phyloP scores from a whole-genome alignment of 768 basidiomycete species.

The Termitomyces sp. region DNA sequence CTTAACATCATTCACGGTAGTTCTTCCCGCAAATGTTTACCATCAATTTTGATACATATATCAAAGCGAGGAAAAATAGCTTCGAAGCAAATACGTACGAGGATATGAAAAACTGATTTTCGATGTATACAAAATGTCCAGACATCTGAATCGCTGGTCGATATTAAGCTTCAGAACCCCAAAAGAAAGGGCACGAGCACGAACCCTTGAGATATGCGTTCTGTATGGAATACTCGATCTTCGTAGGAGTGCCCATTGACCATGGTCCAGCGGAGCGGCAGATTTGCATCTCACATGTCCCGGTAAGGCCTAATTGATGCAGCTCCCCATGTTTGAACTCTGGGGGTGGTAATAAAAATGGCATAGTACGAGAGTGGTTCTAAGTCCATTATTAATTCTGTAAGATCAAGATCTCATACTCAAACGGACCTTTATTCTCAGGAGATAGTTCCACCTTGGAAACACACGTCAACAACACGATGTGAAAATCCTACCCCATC shows the following conservation, averaged over 20 bases:
- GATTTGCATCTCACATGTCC: constrained; percentile 96
- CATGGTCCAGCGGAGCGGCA: constrained; percentile 94
- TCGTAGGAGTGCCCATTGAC: constrained; percentile 88
- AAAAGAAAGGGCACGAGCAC: constrained; percentile 5
- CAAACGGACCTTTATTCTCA: constrained; percentile 78
- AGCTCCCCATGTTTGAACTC: constrained; percentile 86
- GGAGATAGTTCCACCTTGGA: constrained; percentile 85
- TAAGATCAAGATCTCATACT: constrained; percentile 7
- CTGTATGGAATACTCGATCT: constrained; percentile 88
- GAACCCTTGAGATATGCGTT: constrained; percentile 88
- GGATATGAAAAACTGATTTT: constrained; percentile 90
- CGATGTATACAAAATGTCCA: constrained; percentile 98
- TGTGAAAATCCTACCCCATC: constrained; percentile 11
- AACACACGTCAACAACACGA: constrained; percentile 1
- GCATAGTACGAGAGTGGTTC: constrained; percentile 92
- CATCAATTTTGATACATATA: not conserved
- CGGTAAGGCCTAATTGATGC: constrained; percentile 73
- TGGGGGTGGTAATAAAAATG: constrained; percentile 88
- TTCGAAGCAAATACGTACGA: constrained; percentile 48
- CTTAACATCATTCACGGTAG: constrained; percentile 75
- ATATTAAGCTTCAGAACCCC: not conserved
- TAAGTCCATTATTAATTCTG: constrained; percentile 23
- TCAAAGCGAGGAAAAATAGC: not conserved
- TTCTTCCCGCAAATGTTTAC: constrained; percentile 37
- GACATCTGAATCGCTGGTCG: constrained; percentile 79